Percentiles rank a stretch among this genome's conserved stretches.
These are phyloP conservation scores for Schoenoplectus triqueter DNA, from an alignment of 202 grass and related monocot species.

Conservation along the genomic window DNA sequence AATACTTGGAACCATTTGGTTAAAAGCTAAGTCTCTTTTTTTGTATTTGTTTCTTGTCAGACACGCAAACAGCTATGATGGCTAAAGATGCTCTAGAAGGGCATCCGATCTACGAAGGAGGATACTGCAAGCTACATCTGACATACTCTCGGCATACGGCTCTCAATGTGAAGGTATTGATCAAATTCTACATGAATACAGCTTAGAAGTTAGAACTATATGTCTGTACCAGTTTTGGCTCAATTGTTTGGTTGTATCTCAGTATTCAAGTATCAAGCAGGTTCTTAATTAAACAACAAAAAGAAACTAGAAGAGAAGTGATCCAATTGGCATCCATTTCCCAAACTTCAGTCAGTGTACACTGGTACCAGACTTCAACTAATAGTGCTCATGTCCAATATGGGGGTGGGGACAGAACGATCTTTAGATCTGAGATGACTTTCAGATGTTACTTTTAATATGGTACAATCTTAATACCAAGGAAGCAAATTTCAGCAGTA, in stretches of 20 bases:
- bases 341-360: background rate
- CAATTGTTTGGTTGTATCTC: background rate
- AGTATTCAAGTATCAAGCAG: background rate
- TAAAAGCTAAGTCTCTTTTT: slow-evolving; percentile 14
- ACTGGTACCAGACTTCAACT: background rate
- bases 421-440: background rate
- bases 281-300: background rate
- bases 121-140: slow-evolving; percentile 94
- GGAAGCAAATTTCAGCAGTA: background rate
- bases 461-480: slow-evolving; percentile 2
- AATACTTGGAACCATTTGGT: slow-evolving; percentile 14
- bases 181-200: slow-evolving; percentile 18
- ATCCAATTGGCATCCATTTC: background rate
- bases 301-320: background rate
- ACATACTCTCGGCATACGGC: slow-evolving; percentile 91
- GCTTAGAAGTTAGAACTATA: slow-evolving; percentile 33
- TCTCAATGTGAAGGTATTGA: slow-evolving; percentile 94
- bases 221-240: slow-evolving; percentile 19
- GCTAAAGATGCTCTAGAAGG: slow-evolving; percentile 92
- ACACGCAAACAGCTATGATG: slow-evolving; percentile 67
- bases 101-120: slow-evolving; percentile 95
- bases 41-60: slow-evolving; percentile 50
- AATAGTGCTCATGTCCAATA: background rate
- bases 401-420: background rate
- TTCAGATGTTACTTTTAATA: background rate